Conservation (phyloP, 73 alveolate genomes). For the Symbiodinium natans region DNA sequence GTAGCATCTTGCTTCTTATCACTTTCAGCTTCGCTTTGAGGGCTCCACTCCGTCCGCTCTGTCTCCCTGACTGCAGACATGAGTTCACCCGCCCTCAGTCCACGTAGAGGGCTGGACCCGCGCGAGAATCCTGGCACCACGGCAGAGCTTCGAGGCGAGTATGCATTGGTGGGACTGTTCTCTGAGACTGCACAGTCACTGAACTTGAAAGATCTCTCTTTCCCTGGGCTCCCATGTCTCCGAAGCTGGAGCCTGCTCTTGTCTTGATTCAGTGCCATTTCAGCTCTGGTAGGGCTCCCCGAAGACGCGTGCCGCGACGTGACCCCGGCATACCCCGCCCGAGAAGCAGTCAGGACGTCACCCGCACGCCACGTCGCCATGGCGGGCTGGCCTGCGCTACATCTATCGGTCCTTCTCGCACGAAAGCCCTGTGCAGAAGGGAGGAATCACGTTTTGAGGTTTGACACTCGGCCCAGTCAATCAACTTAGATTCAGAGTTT, state of each 20-base stretch:
- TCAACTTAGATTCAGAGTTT: no score
- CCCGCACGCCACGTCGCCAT: not conserved
- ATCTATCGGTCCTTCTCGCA: no score
- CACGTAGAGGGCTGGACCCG: not conserved
- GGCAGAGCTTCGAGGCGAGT: constrained; percentile 1
- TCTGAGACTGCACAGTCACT: constrained; percentile 8
- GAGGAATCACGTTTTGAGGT: no score
- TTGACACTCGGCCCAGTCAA: no score
- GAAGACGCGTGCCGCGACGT: not conserved
- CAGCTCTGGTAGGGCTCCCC: constrained; percentile 15
- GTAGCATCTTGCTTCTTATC: not conserved
- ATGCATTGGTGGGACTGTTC: constrained; percentile 5
- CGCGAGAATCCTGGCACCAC: constrained; percentile 3
- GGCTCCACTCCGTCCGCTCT: not conserved
- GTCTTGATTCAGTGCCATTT: not conserved
- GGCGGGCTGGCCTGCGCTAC: not conserved
- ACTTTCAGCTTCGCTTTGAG: not conserved
- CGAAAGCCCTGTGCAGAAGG: no score
- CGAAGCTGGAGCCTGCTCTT: constrained; percentile 6
- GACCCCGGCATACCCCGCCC: not conserved
- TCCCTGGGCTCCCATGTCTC: not conserved
- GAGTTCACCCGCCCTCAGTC: constrained; percentile 1
- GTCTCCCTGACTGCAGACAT: not conserved
- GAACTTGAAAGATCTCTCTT: not conserved
- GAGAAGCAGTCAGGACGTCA: not conserved